Conservation (phyloP, 306 rosid genomes). For the Dalbergia oliveri region DNA sequence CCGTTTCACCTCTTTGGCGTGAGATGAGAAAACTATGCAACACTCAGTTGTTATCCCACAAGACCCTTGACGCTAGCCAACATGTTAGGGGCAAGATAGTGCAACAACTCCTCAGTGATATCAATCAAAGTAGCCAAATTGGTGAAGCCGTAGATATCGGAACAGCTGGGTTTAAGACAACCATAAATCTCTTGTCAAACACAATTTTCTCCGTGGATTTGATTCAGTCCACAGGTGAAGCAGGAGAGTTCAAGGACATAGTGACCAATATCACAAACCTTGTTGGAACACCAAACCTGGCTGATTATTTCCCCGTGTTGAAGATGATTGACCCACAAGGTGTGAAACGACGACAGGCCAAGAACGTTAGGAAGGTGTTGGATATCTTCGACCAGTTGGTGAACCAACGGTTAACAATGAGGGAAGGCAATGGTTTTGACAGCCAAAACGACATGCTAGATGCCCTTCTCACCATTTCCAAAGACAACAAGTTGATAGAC, state of each 20-base stretch:
- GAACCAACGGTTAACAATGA: conserved; percentile 21
- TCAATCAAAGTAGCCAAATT: background rate
- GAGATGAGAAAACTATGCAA: conserved; percentile 13
- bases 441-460: conserved; percentile 43
- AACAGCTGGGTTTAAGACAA: conserved; percentile 31
- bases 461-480: conserved; percentile 40
- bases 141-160: conserved; percentile 52
- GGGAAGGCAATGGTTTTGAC: background rate
- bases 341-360: conserved; percentile 16
- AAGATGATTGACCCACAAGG: conserved; percentile 44
- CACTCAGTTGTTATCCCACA: conserved; percentile 26
- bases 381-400: conserved; percentile 34
- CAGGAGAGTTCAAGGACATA: conserved; percentile 22
- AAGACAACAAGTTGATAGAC: conserved; percentile 44
- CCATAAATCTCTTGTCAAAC: conserved; percentile 42
- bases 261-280: conserved; percentile 35
- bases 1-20: conserved; percentile 1
- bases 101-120: conserved; percentile 34
- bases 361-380: conserved; percentile 27
- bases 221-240: conserved; percentile 2
- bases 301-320: conserved; percentile 37
- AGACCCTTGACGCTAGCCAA: conserved; percentile 39
- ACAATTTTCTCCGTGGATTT: conserved; percentile 52
- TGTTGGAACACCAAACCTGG: conserved; percentile 47
- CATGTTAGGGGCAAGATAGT: conserved; percentile 22